Evolutionary conservation across 768 basidiomycete species (phyloP), one percentile per base, ranked within the genome.

Genomic region (Tylopilus felleus): DNA sequence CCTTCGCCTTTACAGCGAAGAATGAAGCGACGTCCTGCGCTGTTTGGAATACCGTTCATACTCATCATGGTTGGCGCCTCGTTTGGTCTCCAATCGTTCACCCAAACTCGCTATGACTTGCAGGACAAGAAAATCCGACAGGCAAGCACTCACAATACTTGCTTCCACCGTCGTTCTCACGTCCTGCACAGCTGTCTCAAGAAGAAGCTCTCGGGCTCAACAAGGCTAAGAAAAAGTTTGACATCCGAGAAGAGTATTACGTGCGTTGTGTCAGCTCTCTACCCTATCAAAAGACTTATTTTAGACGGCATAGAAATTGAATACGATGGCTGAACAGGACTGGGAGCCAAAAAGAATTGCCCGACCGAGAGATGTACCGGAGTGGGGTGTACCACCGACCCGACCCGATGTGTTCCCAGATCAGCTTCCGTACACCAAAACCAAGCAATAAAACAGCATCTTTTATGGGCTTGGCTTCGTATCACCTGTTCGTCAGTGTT

Each of bases 241-340:
- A 98, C 71, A 89, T 97, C 17, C 77, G 92, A 50, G 96, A 98
- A 68, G 95, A 97, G 66, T 99, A 98, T 71, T 98, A 87, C 66
- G 95, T 97, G 73, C 72, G 93, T 84, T 10, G 49, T 53, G 21
- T 23, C 22, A 3, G 17, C 25, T 13, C 16, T 43, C 48, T 51
- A 13, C 31, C 17, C 50, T 22, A 6, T 41, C 22, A 4, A 17
- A 23, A 3, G 17, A 23, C 27, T 38, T 31, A 28, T 35, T 42
- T 49, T 21, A 47, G 31, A 43, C 16, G 27, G 13, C 7, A 6
- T 21, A 71, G 90, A 84, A 85, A 60, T 71, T 92, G 60, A 86
- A 78, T 63, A 79, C 84, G 5, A 71, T 74, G 28, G 73, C 78
- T 4, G 80, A 84, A 48, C 81, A 87, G 53, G 82, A 91, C 4